Base-by-base conservation (phyloP, 805 yeast genomes). In the Lachancea fermentati region DNA sequence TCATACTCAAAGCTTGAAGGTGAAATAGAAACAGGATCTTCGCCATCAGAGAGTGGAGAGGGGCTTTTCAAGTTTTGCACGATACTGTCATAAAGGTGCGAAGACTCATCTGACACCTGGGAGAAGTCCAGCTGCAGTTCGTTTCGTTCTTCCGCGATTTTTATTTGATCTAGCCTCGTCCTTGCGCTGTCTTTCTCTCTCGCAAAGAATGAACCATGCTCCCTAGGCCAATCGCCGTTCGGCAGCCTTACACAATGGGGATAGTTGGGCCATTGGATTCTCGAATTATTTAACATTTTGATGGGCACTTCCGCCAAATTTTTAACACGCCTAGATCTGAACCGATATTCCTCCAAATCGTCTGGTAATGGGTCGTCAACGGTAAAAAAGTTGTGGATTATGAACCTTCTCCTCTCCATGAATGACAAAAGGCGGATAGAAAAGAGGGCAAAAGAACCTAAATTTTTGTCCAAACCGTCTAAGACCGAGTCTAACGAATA, bases 241-340 rank as follows among this genome's bases (percentile, higher is more conserved):
- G 16, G 16, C 16, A n/a, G n/a, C 7, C 13, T 30, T 24, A 24
- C 12, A 7, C 9, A n/a, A 4, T 17, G 12, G n/a, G 42, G 42
- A 32, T 29, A 45, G 28, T 39, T 30, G 9, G 36, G 40, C 32
- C 41, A 39, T 19, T 18, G 12, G 3, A 45, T 36, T 9, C 30
- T 32, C 4, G 39, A 30, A 14, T 29, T 30, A n/a, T 41, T 38
- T 33, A 45, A 39, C 9, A 22, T 30, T 4, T 12, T 11, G 17
- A 45, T 42, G 5, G 12, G 26, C 5, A 22, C 22, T 24, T 45
- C 48, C 15, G 15, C 39, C 11, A 45, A 3, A 26, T 45, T 45
- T 18, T 30, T 17, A 4, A 38, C 44, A 15, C 6, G 9, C 31
- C 48, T 39, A 5, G 35, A 28, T 11, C 30, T 25, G 24, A 37